A percentile compares a stretch with the other conserved stretches of the same genome.
These are phyloP conservation scores for Volutella citrinella DNA, from an alignment of 2,329 filamentous ascomycete species.

Conservation along the genomic window DNA sequence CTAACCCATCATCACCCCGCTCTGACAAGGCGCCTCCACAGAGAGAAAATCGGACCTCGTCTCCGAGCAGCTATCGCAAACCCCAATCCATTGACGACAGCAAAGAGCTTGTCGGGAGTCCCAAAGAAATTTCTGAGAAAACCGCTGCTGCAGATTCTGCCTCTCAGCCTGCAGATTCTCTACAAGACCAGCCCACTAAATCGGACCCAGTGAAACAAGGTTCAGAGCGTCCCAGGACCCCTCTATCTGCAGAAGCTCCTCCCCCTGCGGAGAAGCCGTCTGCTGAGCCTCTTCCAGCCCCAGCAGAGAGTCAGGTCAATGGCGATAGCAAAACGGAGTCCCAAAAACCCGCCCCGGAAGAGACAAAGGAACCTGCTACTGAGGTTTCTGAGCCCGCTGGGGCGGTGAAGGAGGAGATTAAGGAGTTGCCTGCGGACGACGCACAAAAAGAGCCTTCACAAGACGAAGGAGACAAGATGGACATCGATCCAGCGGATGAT, in stretches of 20 bases:
- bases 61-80: slow-evolving; percentile 4
- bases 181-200: slow-evolving; percentile 15
- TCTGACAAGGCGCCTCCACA: slow-evolving; percentile 18
- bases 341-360: no score
- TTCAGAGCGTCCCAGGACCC: slow-evolving; percentile 9
- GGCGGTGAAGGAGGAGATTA: no score
- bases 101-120: no score
- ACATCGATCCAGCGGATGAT: slow-evolving; percentile 14
- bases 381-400: no score
- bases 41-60: slow-evolving; percentile 11
- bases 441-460: not conserved
- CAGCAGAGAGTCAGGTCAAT: no score
- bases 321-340: no score
- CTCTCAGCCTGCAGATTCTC: slow-evolving; percentile 17
- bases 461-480: slow-evolving; percentile 16
- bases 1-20: slow-evolving; percentile 28
- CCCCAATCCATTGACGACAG: slow-evolving; percentile 9
- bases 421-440: not conserved
- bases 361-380: no score
- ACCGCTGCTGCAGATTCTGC: slow-evolving; percentile 11
- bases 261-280: no score
- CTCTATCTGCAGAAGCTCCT: not conserved
- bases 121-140: no score
- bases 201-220: slow-evolving; percentile 15
- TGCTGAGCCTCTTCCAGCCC: not conserved